Percentiles rank a stretch among this genome's conserved stretches.
Evolutionary conservation across 1,284 basidiomycete species (phyloP).

Genomic region (Phylloboletellus chloephorus): DNA sequence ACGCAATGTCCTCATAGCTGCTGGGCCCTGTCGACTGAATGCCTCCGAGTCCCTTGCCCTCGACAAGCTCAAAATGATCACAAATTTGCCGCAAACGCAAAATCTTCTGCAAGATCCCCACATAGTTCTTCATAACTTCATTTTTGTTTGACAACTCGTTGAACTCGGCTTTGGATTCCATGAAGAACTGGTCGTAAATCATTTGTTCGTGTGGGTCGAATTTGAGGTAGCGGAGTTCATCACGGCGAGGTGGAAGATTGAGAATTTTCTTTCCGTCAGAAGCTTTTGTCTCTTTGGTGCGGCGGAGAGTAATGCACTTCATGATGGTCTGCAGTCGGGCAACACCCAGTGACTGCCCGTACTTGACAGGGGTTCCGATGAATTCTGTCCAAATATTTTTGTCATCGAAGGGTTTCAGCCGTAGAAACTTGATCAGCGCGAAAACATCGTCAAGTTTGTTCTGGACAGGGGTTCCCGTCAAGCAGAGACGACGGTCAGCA

Average conservation of each 20-base stretch:
- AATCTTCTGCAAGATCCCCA: slow-evolving; percentile 94
- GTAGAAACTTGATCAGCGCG: slow-evolving; percentile 93
- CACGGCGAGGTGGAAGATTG: slow-evolving; percentile 79
- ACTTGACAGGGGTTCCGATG: slow-evolving; percentile 89
- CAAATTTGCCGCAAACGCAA: slow-evolving; percentile 94
- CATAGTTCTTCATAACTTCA: slow-evolving; percentile 96
- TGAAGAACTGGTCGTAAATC: slow-evolving; percentile 86
- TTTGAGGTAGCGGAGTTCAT: slow-evolving; percentile 80
- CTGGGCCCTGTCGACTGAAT: slow-evolving; percentile 35
- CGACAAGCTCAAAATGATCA: slow-evolving; percentile 90
- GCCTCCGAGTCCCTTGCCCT: slow-evolving; percentile 61
- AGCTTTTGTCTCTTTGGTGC: slow-evolving; percentile 88
- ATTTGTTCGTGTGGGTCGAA: slow-evolving; percentile 80
- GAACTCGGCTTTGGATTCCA: slow-evolving; percentile 87
- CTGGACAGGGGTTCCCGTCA: slow-evolving; percentile 97
- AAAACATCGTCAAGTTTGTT: slow-evolving; percentile 98
- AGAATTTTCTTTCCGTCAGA: slow-evolving; percentile 83
- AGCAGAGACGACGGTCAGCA: slow-evolving; percentile 87
- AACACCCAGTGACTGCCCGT: slow-evolving; percentile 86
- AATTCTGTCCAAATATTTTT: slow-evolving; percentile 90
- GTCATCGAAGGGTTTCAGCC: slow-evolving; percentile 89
- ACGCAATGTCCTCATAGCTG: slow-evolving; percentile 69
- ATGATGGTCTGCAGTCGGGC: slow-evolving; percentile 95
- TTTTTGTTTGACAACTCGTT: slow-evolving; percentile 80
- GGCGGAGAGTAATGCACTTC: slow-evolving; percentile 92